Percentiles rank a stretch among this genome's conserved stretches.
These are phyloP conservation scores for Buxus sempervirens DNA, from an alignment of 164 flowering plant genomes.

Conservation along the genomic window DNA sequence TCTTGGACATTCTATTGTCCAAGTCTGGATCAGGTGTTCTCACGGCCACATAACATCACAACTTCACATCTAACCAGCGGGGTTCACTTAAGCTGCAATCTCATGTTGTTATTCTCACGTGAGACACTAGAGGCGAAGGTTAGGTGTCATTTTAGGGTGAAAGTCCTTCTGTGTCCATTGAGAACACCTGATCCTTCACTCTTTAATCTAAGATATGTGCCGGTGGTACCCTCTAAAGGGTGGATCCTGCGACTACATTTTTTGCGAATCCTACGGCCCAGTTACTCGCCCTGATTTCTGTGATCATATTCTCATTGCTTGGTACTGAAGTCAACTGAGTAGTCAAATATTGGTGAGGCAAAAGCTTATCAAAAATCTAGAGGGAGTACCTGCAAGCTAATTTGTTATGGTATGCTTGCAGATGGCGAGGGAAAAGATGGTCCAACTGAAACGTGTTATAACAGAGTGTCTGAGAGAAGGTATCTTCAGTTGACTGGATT, in stretches of 20 bases:
- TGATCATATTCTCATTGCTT: background rate
- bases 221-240: background rate
- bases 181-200: no score
- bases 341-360: background rate
- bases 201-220: no score
- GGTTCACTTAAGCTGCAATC: no score
- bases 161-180: no score
- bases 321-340: no score
- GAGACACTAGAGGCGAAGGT: no score
- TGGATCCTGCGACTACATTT: background rate
- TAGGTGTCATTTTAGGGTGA: no score
- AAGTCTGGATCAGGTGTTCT: no score
- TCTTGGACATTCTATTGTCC: background rate
- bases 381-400: background rate
- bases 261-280: background rate
- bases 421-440: constrained; percentile 52
- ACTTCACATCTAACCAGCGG: no score
- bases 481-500: constrained; percentile 23
- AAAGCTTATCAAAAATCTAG: background rate
- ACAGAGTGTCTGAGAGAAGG: constrained; percentile 41
- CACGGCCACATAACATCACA: no score
- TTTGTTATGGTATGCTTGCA: constrained; percentile 26
- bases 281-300: no score
- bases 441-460: constrained; percentile 36
- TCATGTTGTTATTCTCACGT: no score